A percentile compares a stretch with the other conserved stretches of the same genome.
These are phyloP conservation scores for Penicillium bialowiezense DNA, from an alignment of 495 filamentous ascomycete genomes.

Conservation along the genomic window DNA sequence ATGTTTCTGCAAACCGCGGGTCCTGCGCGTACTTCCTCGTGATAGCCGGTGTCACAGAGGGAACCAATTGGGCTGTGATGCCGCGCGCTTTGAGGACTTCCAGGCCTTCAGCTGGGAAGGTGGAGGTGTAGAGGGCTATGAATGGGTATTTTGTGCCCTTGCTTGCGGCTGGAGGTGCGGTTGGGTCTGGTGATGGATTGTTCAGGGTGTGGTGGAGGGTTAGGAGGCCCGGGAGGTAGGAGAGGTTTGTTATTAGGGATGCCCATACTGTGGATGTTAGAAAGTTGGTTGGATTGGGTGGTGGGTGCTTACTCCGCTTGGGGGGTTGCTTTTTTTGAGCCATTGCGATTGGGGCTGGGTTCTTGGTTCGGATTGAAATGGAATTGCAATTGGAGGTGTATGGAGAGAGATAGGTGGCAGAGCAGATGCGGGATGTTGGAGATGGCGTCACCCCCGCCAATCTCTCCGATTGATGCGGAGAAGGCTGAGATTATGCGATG, in stretches of 20 bases:
- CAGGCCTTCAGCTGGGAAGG: constrained; percentile 24
- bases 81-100: constrained; percentile 19
- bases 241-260: constrained; percentile 29
- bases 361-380: too few species aligned
- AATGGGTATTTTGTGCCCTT: constrained; percentile 20
- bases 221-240: constrained; percentile 30
- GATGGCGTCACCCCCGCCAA: too few species aligned
- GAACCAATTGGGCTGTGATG: constrained; percentile 19
- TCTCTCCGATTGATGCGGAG: too few species aligned
- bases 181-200: constrained; percentile 10
- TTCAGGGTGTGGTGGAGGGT: constrained; percentile 28
- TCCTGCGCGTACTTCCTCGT: constrained; percentile 44
- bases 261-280: constrained; percentile 23
- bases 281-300: constrained; percentile 3
- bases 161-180: background rate
- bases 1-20: constrained; percentile 75
- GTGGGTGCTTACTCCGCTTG: constrained; percentile 8
- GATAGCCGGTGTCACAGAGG: constrained; percentile 11
- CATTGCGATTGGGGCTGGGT: background rate
- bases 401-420: too few species aligned
- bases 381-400: too few species aligned
- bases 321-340: constrained; percentile 14
- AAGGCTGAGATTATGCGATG: too few species aligned
- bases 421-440: too few species aligned
- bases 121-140: constrained; percentile 27